These are phyloP conservation scores for Nematocida parisii DNA, from an alignment of 371 early-diverging fungal species.

Conservation along the genomic window DNA sequence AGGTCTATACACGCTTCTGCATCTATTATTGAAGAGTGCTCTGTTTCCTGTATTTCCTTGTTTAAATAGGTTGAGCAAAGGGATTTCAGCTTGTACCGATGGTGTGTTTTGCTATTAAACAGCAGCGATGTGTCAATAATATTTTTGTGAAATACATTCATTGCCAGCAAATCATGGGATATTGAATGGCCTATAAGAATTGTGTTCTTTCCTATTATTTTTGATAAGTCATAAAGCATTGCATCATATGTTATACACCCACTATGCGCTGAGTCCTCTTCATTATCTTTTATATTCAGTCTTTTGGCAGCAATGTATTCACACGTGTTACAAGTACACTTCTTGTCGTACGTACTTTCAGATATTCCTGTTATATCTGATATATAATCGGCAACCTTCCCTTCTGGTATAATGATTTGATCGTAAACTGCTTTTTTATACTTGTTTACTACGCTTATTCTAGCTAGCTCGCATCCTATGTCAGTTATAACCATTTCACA, in stretches of 20 bases:
- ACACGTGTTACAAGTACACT: constrained; percentile 19
- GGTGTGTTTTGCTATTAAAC: constrained; percentile 59
- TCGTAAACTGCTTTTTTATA: constrained; percentile 63
- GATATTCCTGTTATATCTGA: constrained; percentile 66
- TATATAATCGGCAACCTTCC: constrained; percentile 63
- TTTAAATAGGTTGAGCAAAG: constrained; percentile 60
- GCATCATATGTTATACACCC: constrained; percentile 45
- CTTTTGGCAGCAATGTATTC: not conserved
- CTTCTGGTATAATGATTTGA: constrained; percentile 62
- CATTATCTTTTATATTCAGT: not conserved
- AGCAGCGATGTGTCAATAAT: constrained; percentile 68
- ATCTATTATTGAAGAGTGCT: constrained; percentile 66
- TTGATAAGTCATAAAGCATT: constrained; percentile 47
- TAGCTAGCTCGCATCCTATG: constrained; percentile 62
- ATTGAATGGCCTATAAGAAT: constrained; percentile 69
- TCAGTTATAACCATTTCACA: constrained; percentile 68
- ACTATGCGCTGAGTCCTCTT: not conserved
- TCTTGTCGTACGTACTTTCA: constrained; percentile 24
- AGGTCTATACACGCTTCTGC: constrained; percentile 59
- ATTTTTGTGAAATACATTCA: constrained; percentile 63
- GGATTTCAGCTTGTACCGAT: constrained; percentile 59
- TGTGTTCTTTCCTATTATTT: constrained; percentile 66
- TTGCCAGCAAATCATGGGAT: constrained; percentile 65
- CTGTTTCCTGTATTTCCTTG: constrained; percentile 58
- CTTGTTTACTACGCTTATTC: constrained; percentile 62